phyloP scores from a whole-genome alignment of 306 rosid genomes.

The Fragaria vesca region DNA sequence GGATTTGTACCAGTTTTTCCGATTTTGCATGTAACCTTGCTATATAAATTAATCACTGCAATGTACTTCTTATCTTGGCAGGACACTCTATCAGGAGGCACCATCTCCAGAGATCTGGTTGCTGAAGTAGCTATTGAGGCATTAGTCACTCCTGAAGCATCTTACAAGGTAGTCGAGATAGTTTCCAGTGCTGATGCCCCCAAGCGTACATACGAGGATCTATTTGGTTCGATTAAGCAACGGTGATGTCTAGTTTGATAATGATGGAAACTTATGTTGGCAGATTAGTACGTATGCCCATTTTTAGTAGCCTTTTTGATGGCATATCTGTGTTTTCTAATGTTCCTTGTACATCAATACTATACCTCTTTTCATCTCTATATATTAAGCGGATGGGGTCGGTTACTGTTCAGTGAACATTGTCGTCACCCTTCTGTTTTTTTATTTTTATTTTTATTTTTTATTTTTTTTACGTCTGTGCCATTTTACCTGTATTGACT shows the following conservation, averaged over 20 bases:
- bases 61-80: slow-evolving; percentile 21
- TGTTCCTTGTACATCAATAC: background rate
- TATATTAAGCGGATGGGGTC: too few species aligned
- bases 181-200: slow-evolving; percentile 73
- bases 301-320: slow-evolving; percentile 22
- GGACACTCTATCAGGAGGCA: slow-evolving; percentile 84
- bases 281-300: slow-evolving; percentile 15
- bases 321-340: slow-evolving; percentile 23
- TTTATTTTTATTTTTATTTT: too few species aligned
- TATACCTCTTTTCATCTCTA: background rate
- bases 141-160: slow-evolving; percentile 66
- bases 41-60: background rate
- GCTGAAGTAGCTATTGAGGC: slow-evolving; percentile 96
- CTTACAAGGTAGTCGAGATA: slow-evolving; percentile 89
- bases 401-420: too few species aligned
- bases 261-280: slow-evolving; percentile 13
- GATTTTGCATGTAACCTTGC: background rate
- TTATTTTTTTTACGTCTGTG: too few species aligned
- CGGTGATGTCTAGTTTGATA: slow-evolving; percentile 34
- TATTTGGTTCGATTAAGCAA: slow-evolving; percentile 76
- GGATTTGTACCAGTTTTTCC: background rate
- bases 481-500: too few species aligned
- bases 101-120: slow-evolving; percentile 90
- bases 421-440: too few species aligned
- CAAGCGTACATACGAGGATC: slow-evolving; percentile 67